Percentiles rank a stretch among this genome's conserved stretches.
These are phyloP conservation scores for Yamadazyma dushanensis DNA, from an alignment of 1,139 yeast species.

Conservation along the genomic window DNA sequence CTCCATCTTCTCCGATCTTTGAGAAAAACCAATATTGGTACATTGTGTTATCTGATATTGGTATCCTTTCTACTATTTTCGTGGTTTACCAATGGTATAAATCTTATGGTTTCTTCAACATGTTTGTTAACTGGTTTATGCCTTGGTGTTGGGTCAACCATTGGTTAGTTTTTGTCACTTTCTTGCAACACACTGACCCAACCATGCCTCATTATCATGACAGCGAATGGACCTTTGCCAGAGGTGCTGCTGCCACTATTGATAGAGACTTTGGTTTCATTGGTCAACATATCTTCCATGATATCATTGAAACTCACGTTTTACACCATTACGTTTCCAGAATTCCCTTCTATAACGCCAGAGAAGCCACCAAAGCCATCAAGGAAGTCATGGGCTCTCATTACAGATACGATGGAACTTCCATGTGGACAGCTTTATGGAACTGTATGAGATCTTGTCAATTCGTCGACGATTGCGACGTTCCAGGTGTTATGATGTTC, in stretches of 20 bases:
- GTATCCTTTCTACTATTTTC: conserved; percentile 55
- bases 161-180: conserved; percentile 87
- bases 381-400: conserved; percentile 81
- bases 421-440: conserved; percentile 76
- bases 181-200: conserved; percentile 82
- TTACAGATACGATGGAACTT: conserved; percentile 65
- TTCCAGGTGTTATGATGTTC: conserved; percentile 72
- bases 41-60: conserved; percentile 71
- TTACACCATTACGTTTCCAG: conserved; percentile 83
- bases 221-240: conserved; percentile 78
- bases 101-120: conserved; percentile 61
- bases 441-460: conserved; percentile 71
- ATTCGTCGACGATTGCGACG: conserved; percentile 71
- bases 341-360: conserved; percentile 83
- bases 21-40: conserved; percentile 70
- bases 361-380: conserved; percentile 77
- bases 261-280: conserved; percentile 83
- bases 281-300: conserved; percentile 82
- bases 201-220: conserved; percentile 77
- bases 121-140: conserved; percentile 68
- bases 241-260: conserved; percentile 87
- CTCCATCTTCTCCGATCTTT: conserved; percentile 72
- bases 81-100: conserved; percentile 57
- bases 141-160: conserved; percentile 85
- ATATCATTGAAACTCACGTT: conserved; percentile 87